Conservation (phyloP, 2,329 filamentous ascomycete species). For the Ophiosphaerella narmari region DNA sequence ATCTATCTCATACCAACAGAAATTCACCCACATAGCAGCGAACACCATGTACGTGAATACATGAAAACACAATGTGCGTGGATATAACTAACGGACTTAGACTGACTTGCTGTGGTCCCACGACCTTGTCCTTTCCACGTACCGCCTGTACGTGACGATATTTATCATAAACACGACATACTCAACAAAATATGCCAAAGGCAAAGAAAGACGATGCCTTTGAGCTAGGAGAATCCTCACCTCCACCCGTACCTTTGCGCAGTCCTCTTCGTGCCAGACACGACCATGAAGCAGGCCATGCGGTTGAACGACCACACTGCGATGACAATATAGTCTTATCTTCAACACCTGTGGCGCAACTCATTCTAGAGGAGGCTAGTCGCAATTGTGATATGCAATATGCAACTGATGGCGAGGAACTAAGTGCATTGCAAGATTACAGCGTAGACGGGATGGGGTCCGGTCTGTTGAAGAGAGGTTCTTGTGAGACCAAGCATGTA, state of each 20-base stretch:
- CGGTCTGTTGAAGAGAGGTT: too few relatives aligned
- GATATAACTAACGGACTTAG: too few relatives aligned
- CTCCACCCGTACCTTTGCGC: slow-evolving; percentile 9
- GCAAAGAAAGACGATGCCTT: not conserved
- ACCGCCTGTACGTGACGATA: too few relatives aligned
- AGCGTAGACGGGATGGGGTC: too few relatives aligned
- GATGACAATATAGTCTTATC: not conserved
- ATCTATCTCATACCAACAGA: too few relatives aligned
- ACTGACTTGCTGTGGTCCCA: not conserved
- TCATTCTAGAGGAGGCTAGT: too few relatives aligned
- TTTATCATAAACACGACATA: not conserved
- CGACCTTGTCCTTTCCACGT: not conserved
- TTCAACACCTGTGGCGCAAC: not conserved
- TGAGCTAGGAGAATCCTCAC: not conserved
- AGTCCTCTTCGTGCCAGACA: slow-evolving; percentile 3
- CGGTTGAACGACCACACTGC: not conserved
- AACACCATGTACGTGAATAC: too few relatives aligned
- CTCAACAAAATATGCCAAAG: slow-evolving; percentile 3
- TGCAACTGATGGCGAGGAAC: too few relatives aligned
- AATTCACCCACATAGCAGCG: too few relatives aligned
- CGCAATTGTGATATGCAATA: too few relatives aligned
- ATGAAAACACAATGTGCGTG: too few relatives aligned
- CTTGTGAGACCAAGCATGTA: not conserved
- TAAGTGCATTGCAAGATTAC: too few relatives aligned
- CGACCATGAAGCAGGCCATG: not conserved